Evolutionary conservation across 371 early-diverging fungal species (phyloP), one percentile per base, ranked within the genome.

Genomic region (Nosema granulosis): DNA sequence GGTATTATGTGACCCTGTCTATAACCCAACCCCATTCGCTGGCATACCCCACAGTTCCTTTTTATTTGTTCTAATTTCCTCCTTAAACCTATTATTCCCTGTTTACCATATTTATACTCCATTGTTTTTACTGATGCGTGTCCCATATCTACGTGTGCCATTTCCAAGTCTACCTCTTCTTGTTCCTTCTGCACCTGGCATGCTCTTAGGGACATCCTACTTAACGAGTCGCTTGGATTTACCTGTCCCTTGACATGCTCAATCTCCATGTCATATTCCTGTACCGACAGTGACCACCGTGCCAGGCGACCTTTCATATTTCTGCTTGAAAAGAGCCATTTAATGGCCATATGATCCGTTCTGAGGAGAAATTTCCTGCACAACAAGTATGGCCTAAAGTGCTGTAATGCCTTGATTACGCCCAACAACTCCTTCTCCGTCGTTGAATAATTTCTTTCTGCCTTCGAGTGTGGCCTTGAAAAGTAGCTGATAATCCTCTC

Each of bases 321-420:
- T 20, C 31, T 51, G 1, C 6, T 20, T 20, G 51, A 28, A 52
- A 52, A 54, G 0, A 74, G 26, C 50, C 51, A 65, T 24, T 28
- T 34, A 29, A 74, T 1, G 26, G 74, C 54, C 16, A 24, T 6
- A 66, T 74, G 74, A 68, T 74, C 74, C 13, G 67, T 74, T 50
- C 28, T 74, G 3, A 74, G 1, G 50, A 20, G 22, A 57, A 74
- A 74, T 67, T 57, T 49, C 35, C 18, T 29, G 4, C 1, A 1
- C 4, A 74, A 18, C 4, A 74, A 18, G 35, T 74, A 74, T 11
- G 3, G 0, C 62, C 24, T 74, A 32, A 74, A 74, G 18, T 65
- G 2, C 12, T 74, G 9, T 18, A 74, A 0, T 9, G 67, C 3
- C 26, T 50, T 66, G 4, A 74, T 62, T n/a, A 74, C 29, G 12